phyloP scores from a whole-genome alignment of 345 rosid species.

The Salix viminalis region DNA sequence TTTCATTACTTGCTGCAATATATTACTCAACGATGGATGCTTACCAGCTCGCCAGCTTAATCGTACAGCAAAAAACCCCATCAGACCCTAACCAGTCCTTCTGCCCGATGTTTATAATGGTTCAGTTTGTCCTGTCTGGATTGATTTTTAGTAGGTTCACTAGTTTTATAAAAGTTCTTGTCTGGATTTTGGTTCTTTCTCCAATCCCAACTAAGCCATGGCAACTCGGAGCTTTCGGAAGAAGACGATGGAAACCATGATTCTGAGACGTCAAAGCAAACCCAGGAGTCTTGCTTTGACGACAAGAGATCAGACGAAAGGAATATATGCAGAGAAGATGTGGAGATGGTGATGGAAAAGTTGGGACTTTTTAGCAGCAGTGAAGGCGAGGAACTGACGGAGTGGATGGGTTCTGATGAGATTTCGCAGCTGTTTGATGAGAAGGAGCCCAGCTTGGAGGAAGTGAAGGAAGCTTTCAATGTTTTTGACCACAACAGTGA shows the following conservation, averaged over 20 bases:
- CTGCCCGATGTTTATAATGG: conserved; percentile 20
- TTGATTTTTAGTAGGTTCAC: conserved; percentile 18
- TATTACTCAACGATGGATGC: conserved; percentile 2
- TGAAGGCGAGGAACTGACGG: conserved; percentile 40
- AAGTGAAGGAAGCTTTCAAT: conserved; percentile 66
- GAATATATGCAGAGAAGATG: conserved; percentile 43
- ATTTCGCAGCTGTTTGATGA: conserved; percentile 60
- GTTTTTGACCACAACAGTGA: conserved; percentile 78
- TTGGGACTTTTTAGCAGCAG: conserved; percentile 44
- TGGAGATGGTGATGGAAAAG: conserved; percentile 57
- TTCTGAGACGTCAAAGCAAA: conserved; percentile 15
- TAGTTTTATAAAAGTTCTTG: conserved; percentile 24
- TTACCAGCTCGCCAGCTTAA: conserved; percentile 7
- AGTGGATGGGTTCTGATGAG: conserved; percentile 32
- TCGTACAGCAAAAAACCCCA: conserved; percentile 34
- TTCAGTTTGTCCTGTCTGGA: conserved; percentile 27
- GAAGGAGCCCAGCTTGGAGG: conserved; percentile 73
- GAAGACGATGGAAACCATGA: conserved; percentile 24
- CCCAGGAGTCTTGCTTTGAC: conserved; percentile 4
- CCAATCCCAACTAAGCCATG: conserved; percentile 21
- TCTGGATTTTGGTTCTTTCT: conserved; percentile 35
- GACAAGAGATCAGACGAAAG: conserved; percentile 20
- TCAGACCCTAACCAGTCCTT: conserved; percentile 14
- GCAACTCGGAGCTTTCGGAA: conserved; percentile 11
- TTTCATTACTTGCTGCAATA: neutral